A percentile compares a stretch with the other conserved stretches of the same genome.
These are phyloP conservation scores for Trametes polyzona DNA, from an alignment of 1,284 basidiomycete species.

Conservation along the genomic window DNA sequence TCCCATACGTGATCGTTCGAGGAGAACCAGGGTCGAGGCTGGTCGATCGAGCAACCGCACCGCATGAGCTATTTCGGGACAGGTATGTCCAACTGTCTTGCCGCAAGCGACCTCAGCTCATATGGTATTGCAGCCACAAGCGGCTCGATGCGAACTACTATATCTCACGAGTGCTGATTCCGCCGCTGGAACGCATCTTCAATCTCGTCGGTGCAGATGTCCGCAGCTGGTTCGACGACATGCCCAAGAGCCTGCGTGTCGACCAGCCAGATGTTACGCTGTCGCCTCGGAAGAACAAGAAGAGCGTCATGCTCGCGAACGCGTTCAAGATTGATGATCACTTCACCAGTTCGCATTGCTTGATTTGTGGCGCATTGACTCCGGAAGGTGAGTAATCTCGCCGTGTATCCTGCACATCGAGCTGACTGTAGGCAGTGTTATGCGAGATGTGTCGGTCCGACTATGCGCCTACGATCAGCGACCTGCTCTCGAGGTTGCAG, in stretches of 20 bases:
- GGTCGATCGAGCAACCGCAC: conserved; percentile 82
- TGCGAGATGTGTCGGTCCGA: conserved; percentile 66
- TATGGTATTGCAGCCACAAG: conserved; percentile 48
- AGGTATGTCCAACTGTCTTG: conserved; percentile 44
- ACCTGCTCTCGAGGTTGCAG: conserved; percentile 59
- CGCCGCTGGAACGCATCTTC: conserved; percentile 89
- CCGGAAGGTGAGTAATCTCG: conserved; percentile 53
- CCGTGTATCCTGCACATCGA: neutral
- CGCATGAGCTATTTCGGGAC: conserved; percentile 77
- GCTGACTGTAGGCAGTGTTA: conserved; percentile 50
- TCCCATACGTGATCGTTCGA: conserved; percentile 87
- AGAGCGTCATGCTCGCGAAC: conserved; percentile 38
- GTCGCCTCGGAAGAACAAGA: conserved; percentile 54
- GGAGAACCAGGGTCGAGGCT: conserved; percentile 72
- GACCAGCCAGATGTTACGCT: conserved; percentile 37
- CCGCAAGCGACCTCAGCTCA: neutral
- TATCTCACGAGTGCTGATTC: conserved; percentile 86
- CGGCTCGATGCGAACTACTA: conserved; percentile 90
- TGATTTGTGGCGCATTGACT: conserved; percentile 66
- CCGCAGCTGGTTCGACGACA: conserved; percentile 85
- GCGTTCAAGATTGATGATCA: conserved; percentile 72
- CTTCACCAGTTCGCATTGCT: conserved; percentile 74
- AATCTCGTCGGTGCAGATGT: conserved; percentile 93
- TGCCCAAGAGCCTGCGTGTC: conserved; percentile 66
- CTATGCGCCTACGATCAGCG: conserved; percentile 62